Evolutionary conservation across 2,329 filamentous ascomycete species (phyloP).

Genomic region (Capronia americana): DNA sequence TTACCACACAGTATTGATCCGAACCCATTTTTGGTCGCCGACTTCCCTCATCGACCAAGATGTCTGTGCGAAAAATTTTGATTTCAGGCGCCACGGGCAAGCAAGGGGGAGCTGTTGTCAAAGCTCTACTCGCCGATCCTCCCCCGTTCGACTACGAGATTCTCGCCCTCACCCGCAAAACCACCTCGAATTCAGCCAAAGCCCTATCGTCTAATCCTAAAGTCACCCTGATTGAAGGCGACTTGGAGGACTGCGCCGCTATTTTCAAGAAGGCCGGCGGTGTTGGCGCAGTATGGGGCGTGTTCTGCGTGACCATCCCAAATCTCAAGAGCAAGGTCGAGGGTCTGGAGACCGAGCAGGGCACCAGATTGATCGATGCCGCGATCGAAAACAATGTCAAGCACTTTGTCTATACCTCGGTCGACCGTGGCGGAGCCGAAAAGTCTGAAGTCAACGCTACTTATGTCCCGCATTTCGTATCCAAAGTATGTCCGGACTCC

Average conservation of each 20-base stretch:
- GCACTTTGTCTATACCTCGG: constrained; percentile 69
- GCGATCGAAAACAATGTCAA: constrained; percentile 61
- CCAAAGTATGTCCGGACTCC: constrained; percentile 49
- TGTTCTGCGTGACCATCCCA: constrained; percentile 66
- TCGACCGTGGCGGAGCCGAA: constrained; percentile 66
- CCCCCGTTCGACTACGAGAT: constrained; percentile 54
- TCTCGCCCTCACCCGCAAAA: constrained; percentile 57
- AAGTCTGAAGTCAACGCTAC: constrained; percentile 61
- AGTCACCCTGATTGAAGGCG: constrained; percentile 64
- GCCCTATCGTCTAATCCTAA: constrained; percentile 50
- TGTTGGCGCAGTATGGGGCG: constrained; percentile 60
- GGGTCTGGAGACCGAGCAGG: constrained; percentile 59
- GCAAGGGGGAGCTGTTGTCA: constrained; percentile 49
- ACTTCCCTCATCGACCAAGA: neutral
- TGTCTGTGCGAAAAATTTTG: constrained; percentile 42
- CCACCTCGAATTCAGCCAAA: constrained; percentile 58
- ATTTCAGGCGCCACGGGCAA: constrained; percentile 52
- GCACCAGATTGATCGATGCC: constrained; percentile 65
- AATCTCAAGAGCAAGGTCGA: constrained; percentile 45
- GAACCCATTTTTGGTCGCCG: neutral
- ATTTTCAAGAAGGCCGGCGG: constrained; percentile 58
- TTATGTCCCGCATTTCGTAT: constrained; percentile 66
- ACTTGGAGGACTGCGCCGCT: constrained; percentile 58
- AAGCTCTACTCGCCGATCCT: constrained; percentile 42
- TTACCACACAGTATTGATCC: neutral